phyloP scores from a whole-genome alignment of 768 basidiomycete species.

The Auriscalpium microsporum region DNA sequence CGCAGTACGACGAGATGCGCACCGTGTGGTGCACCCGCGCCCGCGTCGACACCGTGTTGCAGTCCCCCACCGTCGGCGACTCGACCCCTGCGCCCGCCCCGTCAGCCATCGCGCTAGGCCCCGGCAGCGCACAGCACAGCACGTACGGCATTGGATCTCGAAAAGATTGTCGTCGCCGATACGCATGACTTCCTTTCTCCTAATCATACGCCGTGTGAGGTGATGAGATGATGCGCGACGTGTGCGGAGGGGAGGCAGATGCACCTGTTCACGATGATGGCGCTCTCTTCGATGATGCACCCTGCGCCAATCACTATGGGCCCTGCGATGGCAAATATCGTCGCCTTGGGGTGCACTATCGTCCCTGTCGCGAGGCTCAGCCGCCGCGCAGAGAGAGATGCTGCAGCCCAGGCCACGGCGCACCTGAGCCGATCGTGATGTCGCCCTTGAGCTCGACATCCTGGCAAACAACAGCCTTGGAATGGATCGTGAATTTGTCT shows the following conservation, averaged over 20 bases:
- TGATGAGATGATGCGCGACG: too few relatives aligned
- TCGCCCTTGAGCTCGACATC: slow-evolving; percentile 94
- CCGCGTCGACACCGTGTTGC: slow-evolving; percentile 81
- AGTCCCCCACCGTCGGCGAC: slow-evolving; percentile 72
- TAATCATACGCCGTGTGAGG: slow-evolving; percentile 16
- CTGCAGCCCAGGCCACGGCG: background rate
- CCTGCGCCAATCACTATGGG: slow-evolving; percentile 84
- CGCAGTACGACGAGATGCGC: slow-evolving; percentile 70
- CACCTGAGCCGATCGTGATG: slow-evolving; percentile 84
- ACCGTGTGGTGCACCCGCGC: slow-evolving; percentile 80
- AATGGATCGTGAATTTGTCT: slow-evolving; percentile 85
- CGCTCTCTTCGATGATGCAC: slow-evolving; percentile 89
- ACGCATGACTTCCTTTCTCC: slow-evolving; percentile 78
- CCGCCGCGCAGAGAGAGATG: background rate
- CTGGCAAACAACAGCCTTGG: slow-evolving; percentile 84
- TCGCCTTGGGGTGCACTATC: slow-evolving; percentile 89
- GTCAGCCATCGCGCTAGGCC: too few relatives aligned
- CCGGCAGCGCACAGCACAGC: background rate
- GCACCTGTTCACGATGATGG: slow-evolving; percentile 82
- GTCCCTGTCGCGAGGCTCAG: slow-evolving; percentile 39
- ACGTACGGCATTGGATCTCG: slow-evolving; percentile 87
- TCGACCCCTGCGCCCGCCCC: slow-evolving; percentile 89
- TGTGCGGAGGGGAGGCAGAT: background rate
- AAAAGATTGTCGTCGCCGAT: slow-evolving; percentile 93
- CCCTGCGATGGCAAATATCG: slow-evolving; percentile 84